phyloP scores from a whole-genome alignment of 2,329 filamentous ascomycete species.

The Phaeosphaeriaceae sp. region DNA sequence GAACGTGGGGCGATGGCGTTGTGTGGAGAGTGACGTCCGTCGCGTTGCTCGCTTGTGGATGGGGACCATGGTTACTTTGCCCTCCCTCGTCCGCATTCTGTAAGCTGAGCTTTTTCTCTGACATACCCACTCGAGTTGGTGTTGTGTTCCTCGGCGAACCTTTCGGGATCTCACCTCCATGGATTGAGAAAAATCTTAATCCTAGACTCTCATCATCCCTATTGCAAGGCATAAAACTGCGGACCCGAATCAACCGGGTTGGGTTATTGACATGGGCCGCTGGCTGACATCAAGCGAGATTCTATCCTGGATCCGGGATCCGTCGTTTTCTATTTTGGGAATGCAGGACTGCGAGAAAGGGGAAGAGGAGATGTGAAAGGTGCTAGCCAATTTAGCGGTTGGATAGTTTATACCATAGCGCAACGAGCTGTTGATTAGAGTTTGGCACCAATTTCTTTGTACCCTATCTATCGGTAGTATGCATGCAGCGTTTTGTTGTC shows the following conservation, averaged over 20 bases:
- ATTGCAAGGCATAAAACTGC: constrained; percentile 1
- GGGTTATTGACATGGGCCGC: not conserved
- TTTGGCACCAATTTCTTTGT: not conserved
- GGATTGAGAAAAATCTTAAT: too few species aligned
- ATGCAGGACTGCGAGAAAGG: not conserved
- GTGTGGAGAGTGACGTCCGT: not conserved
- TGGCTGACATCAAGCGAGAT: constrained; percentile 1
- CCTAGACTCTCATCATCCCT: not conserved
- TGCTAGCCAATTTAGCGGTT: too few species aligned
- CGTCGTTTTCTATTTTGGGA: constrained; percentile 1
- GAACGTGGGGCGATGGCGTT: not conserved
- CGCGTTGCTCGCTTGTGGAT: not conserved
- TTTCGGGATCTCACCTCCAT: too few species aligned
- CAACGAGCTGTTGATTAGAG: not conserved
- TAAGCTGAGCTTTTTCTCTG: too few species aligned
- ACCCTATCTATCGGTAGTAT: not conserved
- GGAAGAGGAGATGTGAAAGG: not conserved
- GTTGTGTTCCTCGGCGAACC: too few species aligned
- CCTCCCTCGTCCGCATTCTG: not conserved
- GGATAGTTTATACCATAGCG: not conserved
- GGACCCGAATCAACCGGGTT: not conserved
- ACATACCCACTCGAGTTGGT: too few species aligned
- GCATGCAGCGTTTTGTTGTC: not conserved
- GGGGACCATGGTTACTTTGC: not conserved
- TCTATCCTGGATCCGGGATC: not conserved